Percentiles rank a stretch among this genome's conserved stretches.
These are phyloP conservation scores for Striga hermonthica DNA, from an alignment of 305 asterid species.

Conservation along the genomic window DNA sequence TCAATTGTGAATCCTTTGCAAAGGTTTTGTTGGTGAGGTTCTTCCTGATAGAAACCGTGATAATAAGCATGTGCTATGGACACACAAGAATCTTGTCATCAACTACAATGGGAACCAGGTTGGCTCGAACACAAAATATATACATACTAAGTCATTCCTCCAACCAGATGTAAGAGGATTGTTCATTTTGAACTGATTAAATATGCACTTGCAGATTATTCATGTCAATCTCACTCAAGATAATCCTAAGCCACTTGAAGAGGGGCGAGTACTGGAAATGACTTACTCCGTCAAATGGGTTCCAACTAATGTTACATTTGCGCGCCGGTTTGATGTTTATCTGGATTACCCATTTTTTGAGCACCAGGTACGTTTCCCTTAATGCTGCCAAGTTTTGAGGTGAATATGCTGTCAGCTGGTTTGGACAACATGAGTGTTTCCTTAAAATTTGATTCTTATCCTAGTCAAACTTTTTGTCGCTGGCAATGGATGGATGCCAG, in stretches of 20 bases:
- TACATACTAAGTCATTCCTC: slow-evolving; percentile 1
- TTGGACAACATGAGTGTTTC: neutral
- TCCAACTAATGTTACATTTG: slow-evolving; percentile 56
- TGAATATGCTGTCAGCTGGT: neutral
- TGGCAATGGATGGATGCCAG: slow-evolving; percentile 6
- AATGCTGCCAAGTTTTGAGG: slow-evolving; percentile 10
- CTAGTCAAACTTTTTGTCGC: neutral
- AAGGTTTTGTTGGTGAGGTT: neutral
- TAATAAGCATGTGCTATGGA: slow-evolving; percentile 44
- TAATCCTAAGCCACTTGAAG: slow-evolving; percentile 56
- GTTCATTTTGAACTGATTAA: slow-evolving; percentile 25
- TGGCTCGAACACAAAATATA: neutral
- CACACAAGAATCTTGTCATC: neutral
- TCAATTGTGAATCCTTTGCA: neutral
- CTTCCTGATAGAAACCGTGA: slow-evolving; percentile 26
- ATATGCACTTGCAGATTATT: slow-evolving; percentile 53
- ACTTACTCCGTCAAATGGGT: slow-evolving; percentile 69
- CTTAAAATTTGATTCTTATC: slow-evolving; percentile 8
- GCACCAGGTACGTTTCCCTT: slow-evolving; percentile 51
- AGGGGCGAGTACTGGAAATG: slow-evolving; percentile 60
- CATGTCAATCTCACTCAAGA: slow-evolving; percentile 59
- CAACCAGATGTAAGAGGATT: slow-evolving; percentile 21
- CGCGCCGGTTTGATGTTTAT: slow-evolving; percentile 69
- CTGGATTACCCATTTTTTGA: slow-evolving; percentile 70
- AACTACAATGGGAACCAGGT: neutral